phyloP scores from a whole-genome alignment of 2,329 filamentous ascomycete genomes.

The Fusarium chuoi region DNA sequence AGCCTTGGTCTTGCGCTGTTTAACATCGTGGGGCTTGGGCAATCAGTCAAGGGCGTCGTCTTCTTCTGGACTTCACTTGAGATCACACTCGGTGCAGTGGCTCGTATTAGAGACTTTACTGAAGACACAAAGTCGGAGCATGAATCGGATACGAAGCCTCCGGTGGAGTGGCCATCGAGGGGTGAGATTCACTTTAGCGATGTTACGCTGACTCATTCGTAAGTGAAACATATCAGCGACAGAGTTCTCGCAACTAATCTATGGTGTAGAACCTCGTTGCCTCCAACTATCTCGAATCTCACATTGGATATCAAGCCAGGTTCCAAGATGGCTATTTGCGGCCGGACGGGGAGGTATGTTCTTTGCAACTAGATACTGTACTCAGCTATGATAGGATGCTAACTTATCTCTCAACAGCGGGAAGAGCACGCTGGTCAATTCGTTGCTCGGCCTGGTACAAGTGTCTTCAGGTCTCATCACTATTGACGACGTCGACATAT shows the following conservation, averaged over 20 bases:
- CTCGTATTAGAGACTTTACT: not conserved
- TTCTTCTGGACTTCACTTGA: constrained; percentile 1
- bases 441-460: not conserved
- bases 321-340: not conserved
- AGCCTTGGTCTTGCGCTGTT: not conserved
- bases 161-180: not conserved
- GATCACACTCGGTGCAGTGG: not conserved
- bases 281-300: not conserved
- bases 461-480: not conserved
- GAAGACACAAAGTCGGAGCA: not conserved
- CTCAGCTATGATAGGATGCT: not conserved
- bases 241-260: not conserved
- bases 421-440: not conserved
- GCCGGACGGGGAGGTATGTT: not conserved
- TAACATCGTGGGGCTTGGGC: not conserved
- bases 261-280: not conserved
- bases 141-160: not conserved
- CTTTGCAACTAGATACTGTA: too few species aligned
- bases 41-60: not conserved
- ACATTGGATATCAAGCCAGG: not conserved
- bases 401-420: not conserved
- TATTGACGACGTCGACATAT: not conserved
- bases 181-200: not conserved
- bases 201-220: not conserved
- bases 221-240: not conserved